These are phyloP conservation scores for Dicorynia guianensis DNA, from an alignment of 306 rosid genomes.

Conservation along the genomic window DNA sequence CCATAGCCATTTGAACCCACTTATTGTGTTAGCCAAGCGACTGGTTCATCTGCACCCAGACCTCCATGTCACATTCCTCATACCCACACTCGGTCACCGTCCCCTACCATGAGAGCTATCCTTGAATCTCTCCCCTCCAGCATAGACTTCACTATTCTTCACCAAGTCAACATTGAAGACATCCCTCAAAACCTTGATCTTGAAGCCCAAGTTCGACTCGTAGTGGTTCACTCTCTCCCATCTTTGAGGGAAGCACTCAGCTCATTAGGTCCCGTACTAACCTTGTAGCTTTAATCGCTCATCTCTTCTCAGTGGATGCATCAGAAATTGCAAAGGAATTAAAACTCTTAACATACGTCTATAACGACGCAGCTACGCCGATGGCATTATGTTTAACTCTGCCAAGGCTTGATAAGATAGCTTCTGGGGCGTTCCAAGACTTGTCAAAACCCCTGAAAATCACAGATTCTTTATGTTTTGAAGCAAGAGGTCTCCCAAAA, in stretches of 20 bases:
- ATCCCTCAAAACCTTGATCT: not conserved
- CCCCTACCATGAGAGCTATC: not conserved
- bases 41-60: not conserved
- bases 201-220: not conserved
- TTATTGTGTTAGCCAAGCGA: not conserved
- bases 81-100: not conserved
- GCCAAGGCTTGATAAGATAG: not conserved
- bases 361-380: accelerated
- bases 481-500: not conserved
- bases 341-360: not conserved
- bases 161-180: not conserved
- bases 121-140: not conserved
- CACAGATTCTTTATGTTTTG: not conserved
- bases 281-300: not conserved
- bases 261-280: not conserved
- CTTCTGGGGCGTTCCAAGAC: not conserved
- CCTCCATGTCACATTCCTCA: not conserved
- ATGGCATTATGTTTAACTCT: not conserved
- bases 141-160: not conserved
- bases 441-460: not conserved
- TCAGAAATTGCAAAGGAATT: conserved; percentile 7
- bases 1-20: not conserved
- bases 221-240: not conserved
- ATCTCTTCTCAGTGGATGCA: not conserved
- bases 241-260: not conserved